Evolutionary conservation across 805 yeast species (phyloP).

Genomic region (Candida dajiaensis): DNA sequence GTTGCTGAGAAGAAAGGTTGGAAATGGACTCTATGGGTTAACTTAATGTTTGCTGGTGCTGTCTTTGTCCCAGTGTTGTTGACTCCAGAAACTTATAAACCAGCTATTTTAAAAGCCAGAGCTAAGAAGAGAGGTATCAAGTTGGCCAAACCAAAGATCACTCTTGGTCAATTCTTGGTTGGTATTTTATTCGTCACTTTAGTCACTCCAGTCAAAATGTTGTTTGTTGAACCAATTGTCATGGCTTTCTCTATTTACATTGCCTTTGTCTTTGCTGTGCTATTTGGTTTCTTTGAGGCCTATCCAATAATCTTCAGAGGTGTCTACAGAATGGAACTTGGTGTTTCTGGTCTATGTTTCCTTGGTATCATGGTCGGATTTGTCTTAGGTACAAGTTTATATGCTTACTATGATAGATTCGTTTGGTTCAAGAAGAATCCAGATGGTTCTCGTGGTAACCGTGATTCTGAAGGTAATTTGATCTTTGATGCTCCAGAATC

Average conservation of each 20-base stretch:
- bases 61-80: conserved; percentile 41
- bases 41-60: conserved; percentile 58
- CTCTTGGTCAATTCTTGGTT: conserved; percentile 34
- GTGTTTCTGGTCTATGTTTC: conserved; percentile 64
- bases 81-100: conserved; percentile 67
- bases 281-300: conserved; percentile 78
- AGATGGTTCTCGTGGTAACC: conserved; percentile 57
- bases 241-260: conserved; percentile 61
- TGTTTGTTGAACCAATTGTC: conserved; percentile 70
- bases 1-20: conserved; percentile 56
- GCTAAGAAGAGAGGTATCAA: conserved; percentile 55
- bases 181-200: conserved; percentile 44
- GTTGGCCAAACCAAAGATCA: conserved; percentile 32
- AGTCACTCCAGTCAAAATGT: conserved; percentile 62
- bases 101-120: conserved; percentile 53
- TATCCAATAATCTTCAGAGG: conserved; percentile 70
- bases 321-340: conserved; percentile 50
- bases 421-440: conserved; percentile 50
- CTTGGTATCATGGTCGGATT: conserved; percentile 69
- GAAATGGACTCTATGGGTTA: conserved; percentile 71
- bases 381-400: conserved; percentile 46
- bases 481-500: conserved; percentile 55
- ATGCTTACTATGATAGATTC: conserved; percentile 42
- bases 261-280: conserved; percentile 70
- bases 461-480: conserved; percentile 41